phyloP scores from a whole-genome alignment of 2,329 filamentous ascomycete species.

The Thielaviopsis populi region DNA sequence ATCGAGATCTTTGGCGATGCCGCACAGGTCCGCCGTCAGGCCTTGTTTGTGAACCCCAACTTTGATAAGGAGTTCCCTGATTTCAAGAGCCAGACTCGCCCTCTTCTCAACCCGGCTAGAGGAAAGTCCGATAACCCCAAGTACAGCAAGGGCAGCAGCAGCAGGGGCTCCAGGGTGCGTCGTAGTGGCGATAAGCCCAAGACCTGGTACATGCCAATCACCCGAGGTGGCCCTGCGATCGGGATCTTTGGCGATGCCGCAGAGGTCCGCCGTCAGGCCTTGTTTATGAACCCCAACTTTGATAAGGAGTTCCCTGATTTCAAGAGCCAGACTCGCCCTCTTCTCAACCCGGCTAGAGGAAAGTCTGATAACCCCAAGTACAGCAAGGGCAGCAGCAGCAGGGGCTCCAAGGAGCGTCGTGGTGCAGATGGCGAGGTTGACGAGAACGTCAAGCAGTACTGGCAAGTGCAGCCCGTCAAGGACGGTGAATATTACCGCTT shows the following conservation, averaged over 20 bases:
- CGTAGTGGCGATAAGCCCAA: neutral
- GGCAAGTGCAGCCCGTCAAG: neutral
- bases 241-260: neutral
- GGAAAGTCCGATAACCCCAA: neutral
- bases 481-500: neutral
- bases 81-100: neutral
- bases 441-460: neutral
- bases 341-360: neutral
- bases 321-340: neutral
- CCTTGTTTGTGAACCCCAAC: slow-evolving; percentile 18
- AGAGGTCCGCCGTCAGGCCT: neutral
- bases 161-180: neutral
- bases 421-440: neutral
- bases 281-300: slow-evolving; percentile 18
- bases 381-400: neutral
- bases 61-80: slow-evolving; percentile 17
- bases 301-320: slow-evolving; percentile 17
- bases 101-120: neutral
- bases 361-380: neutral
- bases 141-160: neutral
- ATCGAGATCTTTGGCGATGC: neutral
- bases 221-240: neutral
- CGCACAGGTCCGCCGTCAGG: neutral
- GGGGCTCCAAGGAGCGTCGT: neutral
- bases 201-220: neutral